Evolutionary conservation across 345 rosid genomes (phyloP), one percentile per base, ranked within the genome.

Genomic region (Eucalyptus pauciflora): DNA sequence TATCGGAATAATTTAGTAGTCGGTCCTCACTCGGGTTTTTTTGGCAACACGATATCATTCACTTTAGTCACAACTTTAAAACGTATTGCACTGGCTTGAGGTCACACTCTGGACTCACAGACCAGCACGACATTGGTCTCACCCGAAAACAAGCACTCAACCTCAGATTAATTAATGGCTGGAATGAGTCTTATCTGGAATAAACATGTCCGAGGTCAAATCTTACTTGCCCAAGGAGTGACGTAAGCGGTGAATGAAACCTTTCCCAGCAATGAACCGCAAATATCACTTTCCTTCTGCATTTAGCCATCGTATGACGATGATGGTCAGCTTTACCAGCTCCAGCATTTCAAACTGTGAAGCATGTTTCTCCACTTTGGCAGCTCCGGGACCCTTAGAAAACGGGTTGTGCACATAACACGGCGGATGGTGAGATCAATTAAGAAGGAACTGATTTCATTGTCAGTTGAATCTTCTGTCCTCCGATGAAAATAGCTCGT

Each of bases 11-110:
- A 64, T 64, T 64, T 64, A n/a, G 20, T 64, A 64, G 41, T 31
- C 0, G 76, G 37, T 60, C 33, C 69, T 27, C 0, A 10, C 58
- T 52, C 0, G 4, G 58, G 10, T 52, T 50, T 50, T 50, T 50
- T 52, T 18, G 58, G 58, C 58, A 52, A 52, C 58, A 52, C 10
- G 1, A 52, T 52, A 7, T 52, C 58, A 18, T 52, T 52, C 58
- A 18, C 24, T 52, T 52, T 52, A 52, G 58, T 71, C 81, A 17
- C 0, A 2, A 71, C 12, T 18, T 18, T 71, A 20, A 37, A 71
- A 71, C 1, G 4, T 6, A 3, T 33, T 9, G 5, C 2, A 18
- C 2, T 33, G 41, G 13, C 45, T 33, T 69, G 13, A 69, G 45
- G 20, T 64, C 37, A n/a, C 18, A 64, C 37, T 4, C 37, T 4